A percentile compares a stretch with the other conserved stretches of the same genome.
Evolutionary conservation across 2,329 filamentous ascomycete species (phyloP).

Genomic region (Alternaria brassicae): DNA sequence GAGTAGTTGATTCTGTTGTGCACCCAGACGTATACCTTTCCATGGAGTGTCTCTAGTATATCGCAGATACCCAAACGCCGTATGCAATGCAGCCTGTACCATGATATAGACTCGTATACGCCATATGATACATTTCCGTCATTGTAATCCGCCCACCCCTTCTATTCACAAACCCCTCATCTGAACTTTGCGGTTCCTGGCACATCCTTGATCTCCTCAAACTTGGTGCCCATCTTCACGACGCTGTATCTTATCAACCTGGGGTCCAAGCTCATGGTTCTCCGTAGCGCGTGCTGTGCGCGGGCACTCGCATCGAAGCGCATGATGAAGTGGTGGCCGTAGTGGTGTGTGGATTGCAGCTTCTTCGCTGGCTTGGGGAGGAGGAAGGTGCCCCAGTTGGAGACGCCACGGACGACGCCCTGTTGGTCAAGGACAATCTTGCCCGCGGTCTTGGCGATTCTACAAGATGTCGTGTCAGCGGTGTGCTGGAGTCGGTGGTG

Average conservation of each 20-base stretch:
- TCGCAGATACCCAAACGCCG: background rate
- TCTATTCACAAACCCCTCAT: constrained; percentile 7
- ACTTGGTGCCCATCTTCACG: constrained; percentile 79
- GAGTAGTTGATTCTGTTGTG: background rate
- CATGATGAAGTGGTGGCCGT: constrained; percentile 97
- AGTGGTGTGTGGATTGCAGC: constrained; percentile 81
- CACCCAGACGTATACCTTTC: background rate
- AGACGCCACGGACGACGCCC: constrained; percentile 89
- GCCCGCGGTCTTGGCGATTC: constrained; percentile 87
- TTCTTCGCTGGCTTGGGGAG: constrained; percentile 80
- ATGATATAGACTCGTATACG: background rate
- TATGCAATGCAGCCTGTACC: background rate
- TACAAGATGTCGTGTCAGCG: constrained; percentile 49
- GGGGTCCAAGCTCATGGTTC: constrained; percentile 83
- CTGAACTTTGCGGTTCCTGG: constrained; percentile 61
- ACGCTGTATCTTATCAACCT: constrained; percentile 86
- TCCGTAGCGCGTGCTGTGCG: constrained; percentile 77
- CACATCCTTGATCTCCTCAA: constrained; percentile 67
- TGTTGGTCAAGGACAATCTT: constrained; percentile 80
- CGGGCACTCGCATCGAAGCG: constrained; percentile 82
- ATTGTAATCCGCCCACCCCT: background rate
- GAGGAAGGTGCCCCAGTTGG: constrained; percentile 93
- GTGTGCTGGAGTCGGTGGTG: background rate
- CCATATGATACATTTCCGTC: constrained; percentile 2
- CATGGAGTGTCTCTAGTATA: background rate